Evolutionary conservation across 2,329 filamentous ascomycete genomes (phyloP).

Genomic region (Aspergillus ochraceoroseus): DNA sequence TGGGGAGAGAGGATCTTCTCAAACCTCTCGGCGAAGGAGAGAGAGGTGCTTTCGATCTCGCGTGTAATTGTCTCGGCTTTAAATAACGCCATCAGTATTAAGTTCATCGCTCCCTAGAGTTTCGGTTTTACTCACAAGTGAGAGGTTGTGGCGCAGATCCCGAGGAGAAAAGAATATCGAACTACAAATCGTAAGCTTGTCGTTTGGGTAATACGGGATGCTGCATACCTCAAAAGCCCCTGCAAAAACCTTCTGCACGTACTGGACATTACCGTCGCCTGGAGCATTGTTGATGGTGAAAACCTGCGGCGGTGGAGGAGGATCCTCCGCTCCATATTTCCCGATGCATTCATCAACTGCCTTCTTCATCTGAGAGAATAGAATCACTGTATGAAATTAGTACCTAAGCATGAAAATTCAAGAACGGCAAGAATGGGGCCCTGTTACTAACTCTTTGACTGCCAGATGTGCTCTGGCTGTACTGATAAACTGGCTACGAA

Average conservation of each 20-base stretch:
- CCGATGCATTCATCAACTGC: slow-evolving; percentile 57
- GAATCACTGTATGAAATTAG: slow-evolving; percentile 41
- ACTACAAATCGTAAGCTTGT: slow-evolving; percentile 47
- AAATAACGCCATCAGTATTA: slow-evolving; percentile 13
- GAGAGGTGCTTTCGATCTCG: slow-evolving; percentile 61
- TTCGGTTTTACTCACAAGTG: slow-evolving; percentile 43
- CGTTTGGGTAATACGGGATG: neutral
- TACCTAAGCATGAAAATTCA: slow-evolving; percentile 5
- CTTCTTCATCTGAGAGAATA: slow-evolving; percentile 61
- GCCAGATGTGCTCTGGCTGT: slow-evolving; percentile 70
- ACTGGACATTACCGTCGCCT: slow-evolving; percentile 68
- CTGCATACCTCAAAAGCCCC: slow-evolving; percentile 65
- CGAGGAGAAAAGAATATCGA: slow-evolving; percentile 87
- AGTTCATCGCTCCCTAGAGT: neutral
- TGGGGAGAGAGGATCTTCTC: slow-evolving; percentile 65
- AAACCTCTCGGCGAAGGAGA: slow-evolving; percentile 71
- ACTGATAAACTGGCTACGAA: slow-evolving; percentile 67
- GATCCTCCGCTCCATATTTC: slow-evolving; percentile 59
- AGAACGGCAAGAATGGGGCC: neutral
- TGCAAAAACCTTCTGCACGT: slow-evolving; percentile 87
- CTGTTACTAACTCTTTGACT: slow-evolving; percentile 60
- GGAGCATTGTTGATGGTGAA: slow-evolving; percentile 67
- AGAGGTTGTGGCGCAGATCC: slow-evolving; percentile 56
- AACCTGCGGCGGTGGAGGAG: slow-evolving; percentile 77
- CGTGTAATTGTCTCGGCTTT: slow-evolving; percentile 60